Base-by-base conservation (phyloP, 805 yeast genomes). In the Schwanniomyces polymorphus region DNA sequence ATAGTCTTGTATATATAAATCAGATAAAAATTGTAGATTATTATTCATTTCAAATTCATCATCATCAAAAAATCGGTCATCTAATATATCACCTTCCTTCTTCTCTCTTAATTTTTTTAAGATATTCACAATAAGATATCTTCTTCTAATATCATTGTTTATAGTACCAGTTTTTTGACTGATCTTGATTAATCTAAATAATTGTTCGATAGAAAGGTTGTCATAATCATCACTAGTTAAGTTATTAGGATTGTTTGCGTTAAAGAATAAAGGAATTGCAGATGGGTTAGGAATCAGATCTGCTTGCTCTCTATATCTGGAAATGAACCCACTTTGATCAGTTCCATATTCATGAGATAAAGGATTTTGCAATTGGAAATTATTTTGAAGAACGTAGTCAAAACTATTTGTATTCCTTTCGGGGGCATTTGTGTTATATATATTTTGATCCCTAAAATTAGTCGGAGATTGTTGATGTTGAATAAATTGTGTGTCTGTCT, bases 11-110 rank as follows among this genome's bases (percentile, higher is more conserved):
- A 72, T 51, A 48, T 66, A 73, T 51, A 72, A 49, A 49, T 73
- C 75, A 38, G 70, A 64, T 44, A 73, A 60, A 48, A 73, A 73
- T 48, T 69, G 73, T 27, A 73, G 58, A 50, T 63, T 64, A 46
- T 64, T 68, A 57, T 73, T 77, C 78, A 73, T 73, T 12, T 68
- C 74, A 51, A 60, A 67, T 43, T 72, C 76, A 38, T 54, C 48
- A 41, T 65, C 71, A 41, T 58, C 59, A 21, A 58, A 45, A 49
- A 63, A 59, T 25, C 62, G 49, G 38, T 61, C 65, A 49, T 71
- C 75, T 17, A 64, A 56, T 17, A 64, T 50, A 31, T 72, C 76
- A 27, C 50, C 41, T 31, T 65, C 74, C 50, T 69, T 69, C 43
- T 70, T 70, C 28, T 67, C 70, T 25, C 65, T 58, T 42, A 73